These are phyloP conservation scores for Ophiocordyceps camponoti-leonardi DNA, from an alignment of 2,329 filamentous ascomycete genomes.

Conservation along the genomic window DNA sequence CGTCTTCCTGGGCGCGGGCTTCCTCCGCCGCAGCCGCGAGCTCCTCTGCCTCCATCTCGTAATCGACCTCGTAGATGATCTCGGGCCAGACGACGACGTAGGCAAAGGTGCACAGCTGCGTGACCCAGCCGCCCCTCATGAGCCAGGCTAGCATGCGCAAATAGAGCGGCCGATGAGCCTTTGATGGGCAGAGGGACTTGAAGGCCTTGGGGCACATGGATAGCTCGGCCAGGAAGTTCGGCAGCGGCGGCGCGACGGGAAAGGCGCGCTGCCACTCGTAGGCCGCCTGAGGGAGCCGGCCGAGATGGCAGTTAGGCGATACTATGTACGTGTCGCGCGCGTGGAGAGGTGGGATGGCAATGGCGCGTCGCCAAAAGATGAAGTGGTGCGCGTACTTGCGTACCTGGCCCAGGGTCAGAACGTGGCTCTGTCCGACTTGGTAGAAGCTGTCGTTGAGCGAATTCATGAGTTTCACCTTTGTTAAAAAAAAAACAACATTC, in stretches of 20 bases:
- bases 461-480: not conserved
- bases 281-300: slow-evolving; percentile 50
- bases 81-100: slow-evolving; percentile 75
- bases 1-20: slow-evolving; percentile 2
- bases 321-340: slow-evolving; percentile 82
- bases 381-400: slow-evolving; percentile 82
- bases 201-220: slow-evolving; percentile 70
- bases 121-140: slow-evolving; percentile 83
- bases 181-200: slow-evolving; percentile 68
- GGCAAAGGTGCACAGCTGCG: slow-evolving; percentile 78
- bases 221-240: slow-evolving; percentile 73
- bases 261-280: slow-evolving; percentile 62
- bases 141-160: slow-evolving; percentile 89
- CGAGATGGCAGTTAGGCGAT: slow-evolving; percentile 72
- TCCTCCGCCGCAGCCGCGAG: slow-evolving; percentile 23
- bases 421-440: slow-evolving; percentile 53
- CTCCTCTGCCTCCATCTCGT: slow-evolving; percentile 50
- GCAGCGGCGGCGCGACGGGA: slow-evolving; percentile 64
- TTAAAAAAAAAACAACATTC: too few relatives aligned
- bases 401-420: slow-evolving; percentile 63
- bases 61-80: slow-evolving; percentile 65
- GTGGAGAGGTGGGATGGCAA: slow-evolving; percentile 80
- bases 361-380: slow-evolving; percentile 87
- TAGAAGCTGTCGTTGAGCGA: slow-evolving; percentile 26
- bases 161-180: slow-evolving; percentile 74